Conservation (phyloP, 768 basidiomycete genomes). For the Ramaria rubella region DNA sequence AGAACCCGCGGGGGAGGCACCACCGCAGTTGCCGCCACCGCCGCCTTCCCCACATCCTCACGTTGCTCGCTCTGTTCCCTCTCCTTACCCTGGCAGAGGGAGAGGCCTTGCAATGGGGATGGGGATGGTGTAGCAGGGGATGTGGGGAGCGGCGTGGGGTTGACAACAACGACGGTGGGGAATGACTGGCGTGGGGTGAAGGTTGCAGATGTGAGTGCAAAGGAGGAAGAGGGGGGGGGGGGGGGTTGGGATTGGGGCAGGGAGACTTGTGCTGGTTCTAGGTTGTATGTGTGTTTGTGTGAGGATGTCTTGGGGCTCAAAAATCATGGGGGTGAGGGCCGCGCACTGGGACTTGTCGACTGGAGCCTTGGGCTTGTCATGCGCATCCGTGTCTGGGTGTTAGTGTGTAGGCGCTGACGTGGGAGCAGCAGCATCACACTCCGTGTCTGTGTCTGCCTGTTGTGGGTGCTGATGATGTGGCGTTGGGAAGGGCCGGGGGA, state of each 20-base stretch:
- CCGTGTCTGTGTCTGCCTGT: too few species aligned
- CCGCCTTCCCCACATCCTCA: neutral
- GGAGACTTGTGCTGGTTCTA: neutral
- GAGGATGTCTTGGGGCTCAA: neutral
- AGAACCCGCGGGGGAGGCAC: neutral
- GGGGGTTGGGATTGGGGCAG: neutral
- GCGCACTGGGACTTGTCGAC: too few species aligned
- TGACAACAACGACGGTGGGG: too few species aligned
- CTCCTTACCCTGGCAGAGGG: neutral
- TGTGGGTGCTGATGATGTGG: too few species aligned
- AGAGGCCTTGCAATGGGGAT: neutral
- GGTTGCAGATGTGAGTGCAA: too few species aligned
- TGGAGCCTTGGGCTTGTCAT: too few species aligned
- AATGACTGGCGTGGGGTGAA: too few species aligned
- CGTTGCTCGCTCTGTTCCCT: neutral
- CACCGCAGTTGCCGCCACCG: neutral
- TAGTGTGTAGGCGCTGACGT: too few species aligned
- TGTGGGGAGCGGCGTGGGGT: too few species aligned
- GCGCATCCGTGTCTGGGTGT: too few species aligned
- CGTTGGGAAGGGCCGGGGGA: too few species aligned
- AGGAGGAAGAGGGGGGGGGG: conserved; percentile 3
- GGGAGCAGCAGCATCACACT: too few species aligned
- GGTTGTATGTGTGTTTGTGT: neutral
- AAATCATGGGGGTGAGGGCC: neutral
- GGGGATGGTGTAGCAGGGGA: conserved; percentile 1